phyloP scores from a whole-genome alignment of 164 flowering plant genomes.

The Vitis amurensis region DNA sequence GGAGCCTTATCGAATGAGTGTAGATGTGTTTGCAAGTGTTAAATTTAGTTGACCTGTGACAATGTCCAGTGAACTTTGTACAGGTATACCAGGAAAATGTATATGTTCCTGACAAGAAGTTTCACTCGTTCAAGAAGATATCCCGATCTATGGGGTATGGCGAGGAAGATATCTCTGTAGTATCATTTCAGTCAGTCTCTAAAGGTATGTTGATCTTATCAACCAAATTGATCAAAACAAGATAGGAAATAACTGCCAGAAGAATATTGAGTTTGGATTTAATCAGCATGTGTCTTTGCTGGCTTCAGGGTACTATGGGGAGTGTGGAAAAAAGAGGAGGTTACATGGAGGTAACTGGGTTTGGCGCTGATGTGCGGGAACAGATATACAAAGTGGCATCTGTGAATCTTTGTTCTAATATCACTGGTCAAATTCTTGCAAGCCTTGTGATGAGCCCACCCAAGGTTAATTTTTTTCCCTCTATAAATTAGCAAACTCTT shows the following conservation, averaged over 20 bases:
- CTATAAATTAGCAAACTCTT: not conserved
- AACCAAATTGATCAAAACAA: not conserved
- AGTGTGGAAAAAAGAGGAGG: conserved; percentile 99
- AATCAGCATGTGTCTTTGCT: conserved; percentile 5
- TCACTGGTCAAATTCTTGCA: conserved; percentile 96
- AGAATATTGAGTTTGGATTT: not conserved
- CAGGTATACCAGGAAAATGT: conserved; percentile 98
- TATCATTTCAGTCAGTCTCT: conserved; percentile 95
- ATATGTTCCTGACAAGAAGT: conserved; percentile 84
- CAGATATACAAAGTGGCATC: conserved; percentile 98
- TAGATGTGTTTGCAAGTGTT: too few species aligned
- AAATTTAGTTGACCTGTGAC: too few species aligned
- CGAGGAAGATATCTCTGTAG: conserved; percentile 75
- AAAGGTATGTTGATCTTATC: conserved; percentile 54
- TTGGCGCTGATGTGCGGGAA: conserved; percentile 72
- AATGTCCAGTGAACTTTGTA: conserved; percentile 8
- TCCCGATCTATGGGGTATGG: conserved; percentile 91
- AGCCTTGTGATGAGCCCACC: conserved; percentile 99
- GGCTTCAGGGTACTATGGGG: conserved; percentile 81
- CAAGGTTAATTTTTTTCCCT: conserved; percentile 48
- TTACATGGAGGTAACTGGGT: conserved; percentile 98
- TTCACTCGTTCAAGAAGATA: conserved; percentile 92
- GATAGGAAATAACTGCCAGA: not conserved
- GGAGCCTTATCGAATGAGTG: too few species aligned
- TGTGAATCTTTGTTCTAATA: conserved; percentile 93